These are phyloP conservation scores for Diaporthe australafricana DNA, from an alignment of 2,329 filamentous ascomycete genomes.

Conservation along the genomic window DNA sequence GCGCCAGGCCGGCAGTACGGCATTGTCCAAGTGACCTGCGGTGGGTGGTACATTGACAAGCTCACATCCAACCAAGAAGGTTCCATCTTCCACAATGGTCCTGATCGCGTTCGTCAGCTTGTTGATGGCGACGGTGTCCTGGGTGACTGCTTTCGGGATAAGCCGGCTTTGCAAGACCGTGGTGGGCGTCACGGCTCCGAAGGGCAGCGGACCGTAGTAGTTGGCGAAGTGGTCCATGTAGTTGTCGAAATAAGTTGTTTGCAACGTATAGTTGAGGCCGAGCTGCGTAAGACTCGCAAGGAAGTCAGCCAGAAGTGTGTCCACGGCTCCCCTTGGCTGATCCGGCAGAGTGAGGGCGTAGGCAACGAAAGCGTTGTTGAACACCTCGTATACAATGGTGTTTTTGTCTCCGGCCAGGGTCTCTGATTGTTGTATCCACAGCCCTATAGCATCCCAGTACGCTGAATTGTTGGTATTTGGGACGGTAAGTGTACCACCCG, in stretches of 20 bases:
- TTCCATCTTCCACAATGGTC: constrained; percentile 34
- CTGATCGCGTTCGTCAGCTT: constrained; percentile 46
- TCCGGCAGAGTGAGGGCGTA: neutral
- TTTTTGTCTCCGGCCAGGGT: neutral
- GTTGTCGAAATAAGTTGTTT: neutral
- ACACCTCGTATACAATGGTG: neutral
- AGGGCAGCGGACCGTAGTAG: neutral
- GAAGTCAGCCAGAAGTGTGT: neutral
- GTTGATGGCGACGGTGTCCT: constrained; percentile 40
- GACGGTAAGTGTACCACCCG: constrained; percentile 41
- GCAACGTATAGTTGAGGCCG: neutral
- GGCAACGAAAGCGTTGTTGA: neutral
- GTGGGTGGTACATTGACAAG: neutral
- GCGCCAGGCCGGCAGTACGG: constrained; percentile 50
- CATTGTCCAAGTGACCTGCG: neutral
- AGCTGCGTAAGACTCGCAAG: neutral
- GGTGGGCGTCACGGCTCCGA: constrained; percentile 37
- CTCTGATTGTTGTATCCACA: constrained; percentile 29
- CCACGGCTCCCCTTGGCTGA: neutral
- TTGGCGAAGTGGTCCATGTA: neutral
- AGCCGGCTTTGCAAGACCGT: constrained; percentile 40
- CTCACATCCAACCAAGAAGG: neutral
- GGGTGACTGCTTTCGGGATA: constrained; percentile 45
- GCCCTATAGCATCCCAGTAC: constrained; percentile 61
- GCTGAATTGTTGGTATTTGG: constrained; percentile 61